These are phyloP conservation scores for Claviceps quebecensis DNA, from an alignment of 2,329 filamentous ascomycete species.

Conservation along the genomic window DNA sequence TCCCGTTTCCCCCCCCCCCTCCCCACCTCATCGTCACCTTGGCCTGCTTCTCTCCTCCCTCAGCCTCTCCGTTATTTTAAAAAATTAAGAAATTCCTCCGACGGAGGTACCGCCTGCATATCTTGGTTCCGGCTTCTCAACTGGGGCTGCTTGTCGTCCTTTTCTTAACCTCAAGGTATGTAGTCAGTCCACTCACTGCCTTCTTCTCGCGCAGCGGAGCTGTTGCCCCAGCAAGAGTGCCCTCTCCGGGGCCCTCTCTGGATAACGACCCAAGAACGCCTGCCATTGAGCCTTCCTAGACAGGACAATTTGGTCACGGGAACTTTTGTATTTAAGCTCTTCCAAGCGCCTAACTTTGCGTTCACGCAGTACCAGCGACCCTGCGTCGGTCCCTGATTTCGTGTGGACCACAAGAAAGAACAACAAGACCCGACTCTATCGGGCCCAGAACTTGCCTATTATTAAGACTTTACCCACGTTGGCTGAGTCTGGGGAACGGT, in stretches of 20 bases:
- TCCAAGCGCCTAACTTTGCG: conserved; percentile 22
- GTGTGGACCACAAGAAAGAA: conserved; percentile 1
- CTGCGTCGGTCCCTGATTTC: neutral
- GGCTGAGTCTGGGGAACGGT: conserved; percentile 10
- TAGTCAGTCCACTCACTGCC: neutral
- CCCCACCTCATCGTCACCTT: neutral
- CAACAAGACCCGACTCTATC: conserved; percentile 2
- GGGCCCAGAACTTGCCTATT: conserved; percentile 8
- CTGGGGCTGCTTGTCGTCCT: neutral
- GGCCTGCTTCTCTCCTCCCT: neutral
- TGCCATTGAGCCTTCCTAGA: conserved; percentile 22
- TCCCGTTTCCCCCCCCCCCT: no score
- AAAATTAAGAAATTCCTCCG: conserved; percentile 5
- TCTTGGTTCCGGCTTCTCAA: conserved; percentile 19
- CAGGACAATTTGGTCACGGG: conserved; percentile 23
- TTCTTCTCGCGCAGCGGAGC: conserved; percentile 8
- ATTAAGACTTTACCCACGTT: conserved; percentile 10
- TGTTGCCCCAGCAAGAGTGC: conserved; percentile 9
- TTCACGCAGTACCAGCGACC: conserved; percentile 7
- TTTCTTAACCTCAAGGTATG: no score
- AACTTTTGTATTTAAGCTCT: conserved; percentile 25
- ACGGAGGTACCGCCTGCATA: conserved; percentile 39
- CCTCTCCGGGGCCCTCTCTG: conserved; percentile 8
- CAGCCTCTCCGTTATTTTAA: neutral
- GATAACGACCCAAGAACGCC: conserved; percentile 11